Evolutionary conservation across 2,329 filamentous ascomycete genomes (phyloP), one percentile per base, ranked within the genome.

Genomic region (Stachybotrys elegans): DNA sequence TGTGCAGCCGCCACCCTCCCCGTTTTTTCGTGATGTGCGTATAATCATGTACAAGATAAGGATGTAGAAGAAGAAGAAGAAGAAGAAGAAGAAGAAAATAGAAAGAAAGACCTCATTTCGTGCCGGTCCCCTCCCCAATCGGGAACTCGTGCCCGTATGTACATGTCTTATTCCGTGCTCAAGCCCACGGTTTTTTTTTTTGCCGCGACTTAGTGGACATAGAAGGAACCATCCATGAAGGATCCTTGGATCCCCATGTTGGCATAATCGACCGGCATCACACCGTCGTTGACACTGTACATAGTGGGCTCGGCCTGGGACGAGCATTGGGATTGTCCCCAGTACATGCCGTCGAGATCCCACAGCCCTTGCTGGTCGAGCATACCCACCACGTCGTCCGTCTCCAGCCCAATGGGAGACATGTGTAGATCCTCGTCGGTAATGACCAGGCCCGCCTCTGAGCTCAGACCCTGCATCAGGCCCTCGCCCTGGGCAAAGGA

Each of bases 301-400:
- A 54, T 47, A 27, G 49, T 43, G 44, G 50, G 46, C 44, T 55
- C 51, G 22, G 43, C 22, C 19, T 45, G 21, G 35, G 42, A 25
- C 27, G 48, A 27, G 14, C 45, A 39, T 17, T 46, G 44, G 7
- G 40, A 51, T 45, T 63, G 63, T 31, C 67, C 65, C 76, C 75
- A 79, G 53, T 70, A 67, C 73, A 78, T 76, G 47, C 73, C 75
- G 52, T 79, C 74, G 8, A 78, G 60, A 56, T 78, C 75, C 73
- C 75, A 77, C 13, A 78, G 62, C 5, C 71, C 72, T 36, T 75
- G 71, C 54, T 77, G 71, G 54, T 78, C 73, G 17, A 78, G 61
- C 56, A 77, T 65, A 49, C 68, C 63, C 67, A 76, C 72, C 60
- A 76, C 72, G 44, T 71, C 67, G 57, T 71, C 69, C 44, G 72